These are phyloP conservation scores for Metarhizium robertsii DNA, from an alignment of 2,329 filamentous ascomycete species.

Conservation along the genomic window DNA sequence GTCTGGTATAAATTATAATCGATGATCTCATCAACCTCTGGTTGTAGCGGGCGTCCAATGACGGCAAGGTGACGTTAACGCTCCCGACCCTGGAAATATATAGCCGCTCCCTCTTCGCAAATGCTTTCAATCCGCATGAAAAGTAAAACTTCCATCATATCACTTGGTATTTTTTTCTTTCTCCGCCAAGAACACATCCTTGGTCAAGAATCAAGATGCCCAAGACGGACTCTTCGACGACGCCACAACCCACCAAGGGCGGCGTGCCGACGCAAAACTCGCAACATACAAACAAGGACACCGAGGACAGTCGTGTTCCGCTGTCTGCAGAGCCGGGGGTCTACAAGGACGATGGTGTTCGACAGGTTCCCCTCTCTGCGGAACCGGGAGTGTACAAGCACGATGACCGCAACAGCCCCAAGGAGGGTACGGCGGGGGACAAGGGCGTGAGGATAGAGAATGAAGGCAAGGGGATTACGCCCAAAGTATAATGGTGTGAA, in stretches of 20 bases:
- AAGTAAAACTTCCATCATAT: no score
- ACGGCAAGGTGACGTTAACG: neutral
- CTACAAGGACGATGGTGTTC: neutral
- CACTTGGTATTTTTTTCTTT: no score
- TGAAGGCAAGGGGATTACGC: neutral
- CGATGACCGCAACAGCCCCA: slow-evolving; percentile 4
- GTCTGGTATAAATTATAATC: neutral
- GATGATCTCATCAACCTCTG: neutral
- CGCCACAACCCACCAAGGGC: neutral
- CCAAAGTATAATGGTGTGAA: neutral
- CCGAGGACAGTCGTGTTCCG: neutral
- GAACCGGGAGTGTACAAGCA: slow-evolving; percentile 4
- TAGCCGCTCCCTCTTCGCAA: neutral
- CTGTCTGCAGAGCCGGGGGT: slow-evolving; percentile 3
- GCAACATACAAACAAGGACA: neutral
- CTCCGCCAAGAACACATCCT: no score
- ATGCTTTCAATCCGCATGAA: no score
- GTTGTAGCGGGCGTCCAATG: neutral
- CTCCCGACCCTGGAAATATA: neutral
- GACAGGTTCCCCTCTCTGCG: slow-evolving; percentile 4
- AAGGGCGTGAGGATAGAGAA: slow-evolving; percentile 1
- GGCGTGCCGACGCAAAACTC: neutral
- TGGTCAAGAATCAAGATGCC: neutral
- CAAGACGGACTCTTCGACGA: neutral
- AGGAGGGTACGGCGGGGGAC: slow-evolving; percentile 2